Evolutionary conservation across 73 alveolate species (phyloP), one percentile per base, ranked within the genome.

Genomic region (Symbiodinium pilosum): DNA sequence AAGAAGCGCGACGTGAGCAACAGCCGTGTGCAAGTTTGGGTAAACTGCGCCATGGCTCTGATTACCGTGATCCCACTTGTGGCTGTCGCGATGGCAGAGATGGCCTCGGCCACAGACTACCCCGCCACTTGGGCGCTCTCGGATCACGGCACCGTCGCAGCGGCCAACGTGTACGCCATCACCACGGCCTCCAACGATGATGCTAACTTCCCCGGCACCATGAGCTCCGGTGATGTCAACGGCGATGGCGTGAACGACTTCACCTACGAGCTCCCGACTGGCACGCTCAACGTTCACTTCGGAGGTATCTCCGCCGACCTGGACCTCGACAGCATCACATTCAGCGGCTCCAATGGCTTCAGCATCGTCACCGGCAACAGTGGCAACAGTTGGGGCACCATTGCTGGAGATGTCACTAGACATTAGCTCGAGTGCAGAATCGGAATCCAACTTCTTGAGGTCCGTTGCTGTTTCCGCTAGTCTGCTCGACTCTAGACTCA

Each of bases 181-280:
- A 64, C 77, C 77, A 24, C 16, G 30, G 1, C 77, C 77, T 64
- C 77, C 77, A 64, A 64, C 32, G 77, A 64, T 64, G 77, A 64
- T 64, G 77, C 77, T 28, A 24, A 64, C 20, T 28, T 64, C 28
- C 77, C 77, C 8, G 77, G 77, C 77, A 64, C 77, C 3, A 64
- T 64, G 77, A 64, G 77, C 32, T 64, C 77, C 77, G 77, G 77
- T 28, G 77, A 64, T 64, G 77, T 64, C 40, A 64, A 64, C 77
- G 77, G 77, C 2, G 77, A 64, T 64, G 41, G 77, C 77, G 40
- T 21, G 3, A 64, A 64, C 41, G 77, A 64, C 77, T 64, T 64
- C 77, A 28, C 77, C 41, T 64, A 64, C 38, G 77, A 64, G 77
- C 32, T 64, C 40, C 77, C 77, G 30, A 36, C 77, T 24, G 77